These are phyloP conservation scores for Trematosphaeria pertusa DNA, from an alignment of 2,329 filamentous ascomycete species.

Conservation along the genomic window DNA sequence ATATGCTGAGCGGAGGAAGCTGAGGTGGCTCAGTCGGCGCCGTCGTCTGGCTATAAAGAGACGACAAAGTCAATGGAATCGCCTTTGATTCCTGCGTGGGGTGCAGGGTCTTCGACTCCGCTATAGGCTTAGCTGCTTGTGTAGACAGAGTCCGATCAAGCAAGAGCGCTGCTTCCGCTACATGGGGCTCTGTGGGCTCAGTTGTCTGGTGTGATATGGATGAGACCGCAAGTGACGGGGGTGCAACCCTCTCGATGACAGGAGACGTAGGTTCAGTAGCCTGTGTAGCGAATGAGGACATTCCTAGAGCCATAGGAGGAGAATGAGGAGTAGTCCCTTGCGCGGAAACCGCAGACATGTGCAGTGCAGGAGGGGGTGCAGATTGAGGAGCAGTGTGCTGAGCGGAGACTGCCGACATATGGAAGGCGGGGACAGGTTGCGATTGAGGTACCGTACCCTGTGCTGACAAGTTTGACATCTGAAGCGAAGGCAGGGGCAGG, in stretches of 20 bases:
- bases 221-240: slow-evolving; percentile 35
- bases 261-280: slow-evolving; percentile 39
- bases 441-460: slow-evolving; percentile 27
- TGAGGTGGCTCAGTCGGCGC: slow-evolving; percentile 20
- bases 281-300: slow-evolving; percentile 23
- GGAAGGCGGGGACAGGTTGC: slow-evolving; percentile 19
- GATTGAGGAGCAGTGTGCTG: slow-evolving; percentile 35
- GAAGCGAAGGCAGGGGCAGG: slow-evolving; percentile 22
- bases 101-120: slow-evolving; percentile 4
- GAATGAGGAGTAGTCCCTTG: slow-evolving; percentile 16
- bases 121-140: slow-evolving; percentile 34
- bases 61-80: slow-evolving; percentile 19
- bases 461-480: slow-evolving; percentile 22
- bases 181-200: slow-evolving; percentile 29
- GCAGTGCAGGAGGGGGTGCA: slow-evolving; percentile 19
- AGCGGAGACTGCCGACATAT: slow-evolving; percentile 29
- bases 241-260: slow-evolving; percentile 33
- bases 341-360: slow-evolving; percentile 22
- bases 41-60: slow-evolving; percentile 20
- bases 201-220: slow-evolving; percentile 37
- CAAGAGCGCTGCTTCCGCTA: slow-evolving; percentile 24
- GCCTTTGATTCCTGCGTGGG: slow-evolving; percentile 8
- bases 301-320: slow-evolving; percentile 10
- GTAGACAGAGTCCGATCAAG: slow-evolving; percentile 37
- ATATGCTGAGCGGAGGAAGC: slow-evolving; percentile 28